Evolutionary conservation across 2,329 filamentous ascomycete species (phyloP), one percentile per base, ranked within the genome.

Genomic region (Penicillium sp.): DNA sequence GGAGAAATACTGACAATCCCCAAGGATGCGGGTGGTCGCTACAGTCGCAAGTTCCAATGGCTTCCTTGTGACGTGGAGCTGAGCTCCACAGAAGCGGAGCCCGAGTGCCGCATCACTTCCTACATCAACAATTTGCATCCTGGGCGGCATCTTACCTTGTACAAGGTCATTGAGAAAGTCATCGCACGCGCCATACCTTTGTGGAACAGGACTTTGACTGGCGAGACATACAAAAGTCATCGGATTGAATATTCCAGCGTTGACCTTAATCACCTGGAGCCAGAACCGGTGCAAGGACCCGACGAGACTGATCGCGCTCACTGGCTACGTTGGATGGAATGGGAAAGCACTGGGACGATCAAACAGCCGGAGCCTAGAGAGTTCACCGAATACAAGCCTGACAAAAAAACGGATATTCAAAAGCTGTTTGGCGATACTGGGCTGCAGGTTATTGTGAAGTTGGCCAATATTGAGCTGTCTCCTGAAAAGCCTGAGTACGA

Each of bases 381-480:
- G 13, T 59, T 59, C 51, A 13, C 29, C 6, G n/a, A 44, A 3
- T 35, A 51, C 10, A 11, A 31, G 14, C 6, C 14, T 13, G n/a
- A 43, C 8, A 2, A 13, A 16, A 21, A 47, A 13, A 46, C 70
- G 9, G 49, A 66, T 10, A 59, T 74, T 7, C 55, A 58, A 8
- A 56, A 66, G 14, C 35, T 68, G 19, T 79, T 75, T 56, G 46
- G 61, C 13, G 61, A 75, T 1, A 61, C 66, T 7, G 79, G 80
- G 2, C 43, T 70, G 10, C 66, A 70, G 35, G 57, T 70, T 35
- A 87, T 89, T 33, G 81, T 89, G 50, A 89, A 89, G 66, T 76
- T 89, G 63, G 82, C 84, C 0, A 83, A 79, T 46, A 85, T 88
- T 54, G 78, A 87, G 46, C 75, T 88, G 0, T 84, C 81, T 0